phyloP scores from a whole-genome alignment of 2,329 filamentous ascomycete species.

The Alternaria atra region DNA sequence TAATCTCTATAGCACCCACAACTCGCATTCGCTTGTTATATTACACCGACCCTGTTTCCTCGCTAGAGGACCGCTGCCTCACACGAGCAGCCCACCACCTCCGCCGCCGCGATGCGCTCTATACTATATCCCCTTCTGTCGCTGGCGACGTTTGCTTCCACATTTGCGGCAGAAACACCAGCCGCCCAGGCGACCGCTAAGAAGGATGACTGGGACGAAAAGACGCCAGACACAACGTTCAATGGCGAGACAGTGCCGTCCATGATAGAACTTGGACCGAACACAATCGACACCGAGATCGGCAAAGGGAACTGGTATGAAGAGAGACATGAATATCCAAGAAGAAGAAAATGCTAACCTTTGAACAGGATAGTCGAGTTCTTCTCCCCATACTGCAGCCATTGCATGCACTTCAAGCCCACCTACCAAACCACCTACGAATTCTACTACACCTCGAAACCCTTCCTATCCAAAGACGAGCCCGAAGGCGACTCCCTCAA shows the following conservation, averaged over 20 bases:
- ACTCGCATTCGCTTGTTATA: neutral
- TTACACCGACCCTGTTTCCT: neutral
- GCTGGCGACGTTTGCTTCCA: conserved; percentile 47
- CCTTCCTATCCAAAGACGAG: conserved; percentile 61
- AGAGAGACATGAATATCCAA: neutral
- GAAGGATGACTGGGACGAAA: conserved; percentile 41
- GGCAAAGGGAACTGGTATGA: conserved; percentile 73
- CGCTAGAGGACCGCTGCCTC: conserved; percentile 10
- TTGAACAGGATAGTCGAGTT: conserved; percentile 57
- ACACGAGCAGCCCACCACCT: conserved; percentile 18
- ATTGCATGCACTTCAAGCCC: conserved; percentile 83
- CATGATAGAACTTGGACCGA: conserved; percentile 66
- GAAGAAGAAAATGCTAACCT: conserved; percentile 1
- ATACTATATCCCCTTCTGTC: conserved; percentile 49
- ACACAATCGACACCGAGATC: conserved; percentile 66
- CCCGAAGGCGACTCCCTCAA: conserved; percentile 63
- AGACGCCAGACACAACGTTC: conserved; percentile 64
- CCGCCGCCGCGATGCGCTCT: conserved; percentile 45
- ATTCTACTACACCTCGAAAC: conserved; percentile 90
- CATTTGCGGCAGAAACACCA: conserved; percentile 32
- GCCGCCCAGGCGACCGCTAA: conserved; percentile 22
- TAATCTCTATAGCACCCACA: neutral
- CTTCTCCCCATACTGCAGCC: conserved; percentile 65
- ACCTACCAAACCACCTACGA: conserved; percentile 93
- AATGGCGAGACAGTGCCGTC: conserved; percentile 73